Evolutionary conservation across 2,329 filamentous ascomycete genomes (phyloP), one percentile per base, ranked within the genome.

Genomic region (Botryotinia calthae): DNA sequence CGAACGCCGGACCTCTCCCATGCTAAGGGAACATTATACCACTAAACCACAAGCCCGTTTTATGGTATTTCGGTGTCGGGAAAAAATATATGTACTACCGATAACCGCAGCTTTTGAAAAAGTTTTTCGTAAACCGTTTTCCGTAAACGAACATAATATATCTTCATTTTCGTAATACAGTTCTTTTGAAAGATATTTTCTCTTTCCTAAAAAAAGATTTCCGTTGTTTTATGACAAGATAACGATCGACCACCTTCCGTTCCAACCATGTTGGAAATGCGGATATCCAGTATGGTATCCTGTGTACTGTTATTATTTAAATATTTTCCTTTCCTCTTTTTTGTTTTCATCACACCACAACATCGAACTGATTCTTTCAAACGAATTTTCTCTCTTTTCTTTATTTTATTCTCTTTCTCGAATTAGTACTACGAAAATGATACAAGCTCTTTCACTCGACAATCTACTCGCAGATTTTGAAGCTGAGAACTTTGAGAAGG

Each of bases 21-120:
- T 58, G 54, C 54, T 58, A 58, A 58, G 28, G 54, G 28, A 59
- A 59, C 56, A 59, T 59, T 59, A 59, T 59, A 59, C 56, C 56
- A 59, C 56, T 59, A 59, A 59, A 59, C 56, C 56, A 59, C 56
- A 59, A 59, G 56, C 56, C 51, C 51, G 48, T 9, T 2, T 62
- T 22, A n/a, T 44, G 34, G 7, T 42, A 25, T 8, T 14, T 64
- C 3, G 0, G 1, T 14, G 3, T 7, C 34, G 34, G 34, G 20
- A 58, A 58, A 28, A 6, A 14, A 40, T 61, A 61, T 40, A 40
- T 61, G 20, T 48, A 48, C 46, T 48, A 20, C 20, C 20, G 3
- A 56, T 31, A 7, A 56, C 5, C 14, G 54, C 54, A 8, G 54
- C n/a, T 56, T 31, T 31, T 56, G 5, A 56, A 28, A 56, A 31